These are phyloP conservation scores for Castanea mollissima DNA, from an alignment of 306 rosid genomes.

Conservation along the genomic window DNA sequence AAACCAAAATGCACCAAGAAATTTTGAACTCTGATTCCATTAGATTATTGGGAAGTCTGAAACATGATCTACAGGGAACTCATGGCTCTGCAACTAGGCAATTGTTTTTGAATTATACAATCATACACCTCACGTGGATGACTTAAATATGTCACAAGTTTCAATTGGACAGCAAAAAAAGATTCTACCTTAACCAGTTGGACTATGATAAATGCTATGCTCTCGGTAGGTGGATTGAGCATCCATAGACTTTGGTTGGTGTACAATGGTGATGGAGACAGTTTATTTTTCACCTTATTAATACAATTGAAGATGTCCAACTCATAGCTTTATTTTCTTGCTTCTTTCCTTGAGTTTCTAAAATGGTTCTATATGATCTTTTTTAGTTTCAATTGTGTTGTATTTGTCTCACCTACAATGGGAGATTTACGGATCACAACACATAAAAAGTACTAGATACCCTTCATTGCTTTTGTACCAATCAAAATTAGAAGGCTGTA, in stretches of 20 bases:
- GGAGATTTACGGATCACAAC: neutral
- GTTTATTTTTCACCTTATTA: no score
- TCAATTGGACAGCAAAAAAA: neutral
- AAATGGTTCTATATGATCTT: no score
- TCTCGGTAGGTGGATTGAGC: neutral
- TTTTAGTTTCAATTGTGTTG: no score
- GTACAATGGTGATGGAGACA: neutral
- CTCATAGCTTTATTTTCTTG: neutral
- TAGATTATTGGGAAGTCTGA: no score
- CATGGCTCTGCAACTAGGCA: slow-evolving; percentile 32
- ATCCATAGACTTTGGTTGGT: neutral
- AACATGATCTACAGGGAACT: neutral
- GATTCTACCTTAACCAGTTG: neutral
- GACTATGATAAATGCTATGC: neutral
- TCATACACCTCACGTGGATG: neutral
- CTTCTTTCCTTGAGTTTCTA: neutral
- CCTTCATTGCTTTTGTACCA: neutral
- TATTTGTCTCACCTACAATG: no score
- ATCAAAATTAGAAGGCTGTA: neutral
- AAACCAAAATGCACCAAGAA: no score
- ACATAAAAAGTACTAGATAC: neutral
- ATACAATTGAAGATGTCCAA: no score
- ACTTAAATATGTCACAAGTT: neutral
- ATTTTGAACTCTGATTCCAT: no score
- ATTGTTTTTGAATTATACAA: slow-evolving; percentile 1